Evolutionary conservation across 371 early-diverging fungal species (phyloP).

Genomic region (Nematocida ausubeli): DNA sequence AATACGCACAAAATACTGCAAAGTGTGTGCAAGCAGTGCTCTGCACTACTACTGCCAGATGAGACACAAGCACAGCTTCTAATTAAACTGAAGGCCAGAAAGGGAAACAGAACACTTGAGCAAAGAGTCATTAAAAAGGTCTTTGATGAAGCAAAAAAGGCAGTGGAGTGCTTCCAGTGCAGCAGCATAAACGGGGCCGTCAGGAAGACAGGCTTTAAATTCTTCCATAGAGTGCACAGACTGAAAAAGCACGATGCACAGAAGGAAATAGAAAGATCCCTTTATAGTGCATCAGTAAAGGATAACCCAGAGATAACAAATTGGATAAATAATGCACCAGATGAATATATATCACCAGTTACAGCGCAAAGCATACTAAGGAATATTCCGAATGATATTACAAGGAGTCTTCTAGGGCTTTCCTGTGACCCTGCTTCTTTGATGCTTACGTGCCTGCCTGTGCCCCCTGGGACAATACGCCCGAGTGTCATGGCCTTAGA

Average conservation of each 20-base stretch:
- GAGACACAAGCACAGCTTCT: conserved; percentile 52
- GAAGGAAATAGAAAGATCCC: conserved; percentile 26
- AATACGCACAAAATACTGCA: conserved; percentile 80
- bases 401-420: conserved; percentile 55
- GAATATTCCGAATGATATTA: conserved; percentile 69
- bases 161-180: conserved; percentile 79
- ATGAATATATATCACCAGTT: conserved; percentile 40
- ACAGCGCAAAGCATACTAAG: background rate
- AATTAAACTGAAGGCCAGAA: conserved; percentile 39
- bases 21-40: conserved; percentile 84
- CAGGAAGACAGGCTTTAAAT: conserved; percentile 85
- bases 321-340: conserved; percentile 26
- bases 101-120: conserved; percentile 8
- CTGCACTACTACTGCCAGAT: conserved; percentile 50
- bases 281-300: conserved; percentile 4
- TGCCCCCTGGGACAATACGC: conserved; percentile 92
- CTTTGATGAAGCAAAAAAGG: conserved; percentile 77
- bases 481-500: conserved; percentile 90
- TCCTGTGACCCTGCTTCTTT: conserved; percentile 48
- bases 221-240: conserved; percentile 80
- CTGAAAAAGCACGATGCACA: conserved; percentile 48
- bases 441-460: conserved; percentile 70
- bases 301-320: conserved; percentile 25
- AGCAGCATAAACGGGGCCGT: conserved; percentile 76
- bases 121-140: conserved; percentile 74